Percentiles rank a stretch among this genome's conserved stretches.
These are phyloP conservation scores for Henckelia pumila DNA, from an alignment of 257 asterid genomes.

Conservation along the genomic window DNA sequence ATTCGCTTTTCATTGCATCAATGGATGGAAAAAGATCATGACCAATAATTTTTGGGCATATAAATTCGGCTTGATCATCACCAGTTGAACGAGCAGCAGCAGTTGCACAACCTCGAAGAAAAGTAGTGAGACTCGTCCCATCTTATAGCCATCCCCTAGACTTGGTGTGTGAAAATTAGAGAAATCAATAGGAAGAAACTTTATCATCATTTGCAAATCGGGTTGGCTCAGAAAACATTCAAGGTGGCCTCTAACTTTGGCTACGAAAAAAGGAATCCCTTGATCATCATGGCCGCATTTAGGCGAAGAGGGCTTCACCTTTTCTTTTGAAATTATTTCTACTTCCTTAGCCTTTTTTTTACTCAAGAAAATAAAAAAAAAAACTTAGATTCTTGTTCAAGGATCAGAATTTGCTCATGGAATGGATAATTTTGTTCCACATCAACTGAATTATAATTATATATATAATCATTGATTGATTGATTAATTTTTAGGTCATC, in stretches of 20 bases:
- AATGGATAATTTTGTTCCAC: too few species aligned
- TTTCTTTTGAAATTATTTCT: too few species aligned
- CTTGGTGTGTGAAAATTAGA: too few species aligned
- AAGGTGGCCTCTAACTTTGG: slow-evolving; percentile 1
- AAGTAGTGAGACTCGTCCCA: neutral
- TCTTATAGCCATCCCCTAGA: slow-evolving; percentile 10
- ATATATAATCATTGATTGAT: too few species aligned
- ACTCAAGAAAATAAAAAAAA: too few species aligned
- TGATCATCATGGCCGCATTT: slow-evolving; percentile 24
- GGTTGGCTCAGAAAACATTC: slow-evolving; percentile 10
- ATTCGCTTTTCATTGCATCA: neutral
- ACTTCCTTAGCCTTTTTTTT: too few species aligned
- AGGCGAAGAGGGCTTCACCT: slow-evolving; percentile 48
- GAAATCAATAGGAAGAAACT: neutral
- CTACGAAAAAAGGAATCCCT: slow-evolving; percentile 15
- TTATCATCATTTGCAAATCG: neutral
- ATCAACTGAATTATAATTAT: too few species aligned
- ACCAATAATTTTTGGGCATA: too few species aligned
- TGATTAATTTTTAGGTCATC: too few species aligned
- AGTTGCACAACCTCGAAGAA: slow-evolving; percentile 21
- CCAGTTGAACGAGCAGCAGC: neutral
- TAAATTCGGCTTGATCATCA: too few species aligned
- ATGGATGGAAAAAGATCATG: neutral
- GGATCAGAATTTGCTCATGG: too few species aligned
- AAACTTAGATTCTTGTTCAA: too few species aligned